Conservation (phyloP, 192 early-diverging fungal species). For the Diversispora eburnea region DNA sequence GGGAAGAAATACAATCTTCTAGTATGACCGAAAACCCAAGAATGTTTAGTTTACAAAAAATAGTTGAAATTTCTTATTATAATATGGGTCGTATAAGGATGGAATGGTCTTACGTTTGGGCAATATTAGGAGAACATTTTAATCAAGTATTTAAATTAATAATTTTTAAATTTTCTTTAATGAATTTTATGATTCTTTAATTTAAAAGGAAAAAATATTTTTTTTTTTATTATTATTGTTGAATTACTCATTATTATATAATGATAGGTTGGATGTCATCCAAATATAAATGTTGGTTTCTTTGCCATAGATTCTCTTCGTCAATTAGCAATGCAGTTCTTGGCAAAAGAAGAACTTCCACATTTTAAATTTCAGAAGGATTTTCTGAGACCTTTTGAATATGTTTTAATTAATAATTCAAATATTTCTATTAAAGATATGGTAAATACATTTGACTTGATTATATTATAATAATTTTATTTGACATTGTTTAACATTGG, state of each 20-base stretch:
- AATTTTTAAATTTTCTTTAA: too few species aligned
- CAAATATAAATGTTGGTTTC: slow-evolving; percentile 76
- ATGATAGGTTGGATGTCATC: slow-evolving; percentile 68
- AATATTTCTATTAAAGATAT: slow-evolving; percentile 73
- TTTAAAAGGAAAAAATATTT: too few species aligned
- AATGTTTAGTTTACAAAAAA: slow-evolving; percentile 89
- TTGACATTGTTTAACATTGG: not conserved
- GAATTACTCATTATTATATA: too few species aligned
- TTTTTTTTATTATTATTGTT: not conserved
- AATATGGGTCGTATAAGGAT: slow-evolving; percentile 95
- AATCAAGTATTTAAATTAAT: slow-evolving; percentile 47
- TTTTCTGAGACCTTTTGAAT: slow-evolving; percentile 85
- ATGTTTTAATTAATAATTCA: slow-evolving; percentile 73
- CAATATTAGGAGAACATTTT: slow-evolving; percentile 77
- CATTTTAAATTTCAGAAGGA: slow-evolving; percentile 95
- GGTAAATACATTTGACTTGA: slow-evolving; percentile 33
- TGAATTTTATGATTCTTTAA: too few species aligned
- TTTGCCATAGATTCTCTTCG: slow-evolving; percentile 91
- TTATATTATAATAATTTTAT: not conserved
- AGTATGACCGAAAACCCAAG: slow-evolving; percentile 59
- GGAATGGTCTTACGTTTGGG: slow-evolving; percentile 94
- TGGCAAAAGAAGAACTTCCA: slow-evolving; percentile 91
- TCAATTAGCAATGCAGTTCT: slow-evolving; percentile 89
- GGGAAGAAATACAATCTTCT: slow-evolving; percentile 82
- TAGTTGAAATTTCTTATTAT: slow-evolving; percentile 96